These are phyloP conservation scores for Epichloe sylvatica DNA, from an alignment of 2,329 filamentous ascomycete genomes.

Conservation along the genomic window DNA sequence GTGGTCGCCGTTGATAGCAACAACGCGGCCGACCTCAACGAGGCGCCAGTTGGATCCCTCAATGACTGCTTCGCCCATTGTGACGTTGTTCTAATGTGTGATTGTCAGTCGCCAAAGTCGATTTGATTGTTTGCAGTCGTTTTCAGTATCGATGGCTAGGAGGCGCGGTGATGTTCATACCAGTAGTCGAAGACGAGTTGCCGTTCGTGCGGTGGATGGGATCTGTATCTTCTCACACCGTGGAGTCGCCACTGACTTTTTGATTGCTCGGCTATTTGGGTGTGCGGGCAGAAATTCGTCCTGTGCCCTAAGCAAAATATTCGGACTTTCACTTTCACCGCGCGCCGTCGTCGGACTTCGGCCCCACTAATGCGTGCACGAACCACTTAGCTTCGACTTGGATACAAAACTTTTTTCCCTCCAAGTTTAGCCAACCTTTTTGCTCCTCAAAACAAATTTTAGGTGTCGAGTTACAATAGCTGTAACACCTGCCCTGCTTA, in stretches of 20 bases:
- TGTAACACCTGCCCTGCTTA: neutral
- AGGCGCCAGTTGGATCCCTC: conserved; percentile 79
- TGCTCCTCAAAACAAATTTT: neutral
- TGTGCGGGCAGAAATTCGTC: conserved; percentile 28
- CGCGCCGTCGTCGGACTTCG: neutral
- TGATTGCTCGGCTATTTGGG: conserved; percentile 24
- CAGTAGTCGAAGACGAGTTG: conserved; percentile 26
- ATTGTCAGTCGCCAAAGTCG: conserved; percentile 19
- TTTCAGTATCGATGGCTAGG: neutral
- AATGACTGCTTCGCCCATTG: conserved; percentile 73
- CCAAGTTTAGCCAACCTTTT: rapidly evolving
- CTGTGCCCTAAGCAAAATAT: conserved; percentile 28
- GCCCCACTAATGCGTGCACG: neutral
- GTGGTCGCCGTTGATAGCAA: conserved; percentile 72
- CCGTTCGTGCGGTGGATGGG: conserved; percentile 24
- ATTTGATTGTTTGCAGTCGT: neutral
- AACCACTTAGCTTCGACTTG: neutral
- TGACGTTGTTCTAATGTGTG: conserved; percentile 41
- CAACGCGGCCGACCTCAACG: conserved; percentile 96
- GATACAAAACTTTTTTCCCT: neutral
- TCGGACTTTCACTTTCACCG: conserved; percentile 19
- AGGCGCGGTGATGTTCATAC: conserved; percentile 19
- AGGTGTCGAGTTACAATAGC: no score
- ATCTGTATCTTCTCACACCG: conserved; percentile 22
- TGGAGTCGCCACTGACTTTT: conserved; percentile 28